Percentiles rank a stretch among this genome's conserved stretches.
These are phyloP conservation scores for Infundibulicybe gibba DNA, from an alignment of 768 basidiomycete genomes.

Conservation along the genomic window DNA sequence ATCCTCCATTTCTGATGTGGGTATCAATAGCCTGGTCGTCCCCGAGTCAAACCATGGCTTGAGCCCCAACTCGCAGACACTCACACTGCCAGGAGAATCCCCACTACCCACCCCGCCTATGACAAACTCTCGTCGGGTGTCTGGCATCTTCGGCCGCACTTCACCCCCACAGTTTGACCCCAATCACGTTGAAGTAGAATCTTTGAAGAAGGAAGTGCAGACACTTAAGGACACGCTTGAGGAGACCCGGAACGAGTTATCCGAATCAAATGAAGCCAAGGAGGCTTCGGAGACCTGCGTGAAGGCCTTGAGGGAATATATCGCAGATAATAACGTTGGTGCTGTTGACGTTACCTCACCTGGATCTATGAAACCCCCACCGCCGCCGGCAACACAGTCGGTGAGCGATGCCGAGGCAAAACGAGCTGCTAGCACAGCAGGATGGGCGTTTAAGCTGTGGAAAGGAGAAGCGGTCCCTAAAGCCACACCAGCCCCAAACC, in stretches of 20 bases:
- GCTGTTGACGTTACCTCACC: slow-evolving; percentile 12
- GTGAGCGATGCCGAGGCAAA: slow-evolving; percentile 30
- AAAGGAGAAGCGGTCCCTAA: slow-evolving; percentile 31
- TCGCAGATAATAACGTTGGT: slow-evolving; percentile 70
- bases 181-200: slow-evolving; percentile 44
- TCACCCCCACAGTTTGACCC: slow-evolving; percentile 40
- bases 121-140: slow-evolving; percentile 32
- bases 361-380: slow-evolving; percentile 34
- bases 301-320: slow-evolving; percentile 78
- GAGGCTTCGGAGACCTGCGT: slow-evolving; percentile 87
- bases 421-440: slow-evolving; percentile 24
- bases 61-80: slow-evolving; percentile 28
- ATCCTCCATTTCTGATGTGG: slow-evolving; percentile 72
- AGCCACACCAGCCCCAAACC: slow-evolving; percentile 20
- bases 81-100: slow-evolving; percentile 28
- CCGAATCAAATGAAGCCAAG: slow-evolving; percentile 77
- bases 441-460: slow-evolving; percentile 77
- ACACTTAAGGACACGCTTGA: slow-evolving; percentile 57
- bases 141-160: slow-evolving; percentile 50
- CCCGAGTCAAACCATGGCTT: slow-evolving; percentile 18
- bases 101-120: slow-evolving; percentile 17
- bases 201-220: slow-evolving; percentile 57
- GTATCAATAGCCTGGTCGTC: slow-evolving; percentile 17
- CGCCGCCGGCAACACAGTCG: slow-evolving; percentile 35
- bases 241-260: slow-evolving; percentile 61